Conservation (phyloP, 208 protist genomes). For the Tritrichomonas musculus region DNA sequence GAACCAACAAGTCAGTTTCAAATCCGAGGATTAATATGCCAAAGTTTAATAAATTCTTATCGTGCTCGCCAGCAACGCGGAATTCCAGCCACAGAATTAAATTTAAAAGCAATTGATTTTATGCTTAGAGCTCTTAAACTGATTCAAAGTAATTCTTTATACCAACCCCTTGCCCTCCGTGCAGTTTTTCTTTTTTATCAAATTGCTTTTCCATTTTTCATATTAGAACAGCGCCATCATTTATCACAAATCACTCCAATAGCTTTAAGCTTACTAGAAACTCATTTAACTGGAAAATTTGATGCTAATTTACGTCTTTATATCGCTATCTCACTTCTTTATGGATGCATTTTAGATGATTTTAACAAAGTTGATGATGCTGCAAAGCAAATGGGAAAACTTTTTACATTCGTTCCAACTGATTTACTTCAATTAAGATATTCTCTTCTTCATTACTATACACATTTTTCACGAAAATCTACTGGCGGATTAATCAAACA, state of each 20-base stretch:
- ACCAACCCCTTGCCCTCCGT: neutral
- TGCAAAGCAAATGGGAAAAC: neutral
- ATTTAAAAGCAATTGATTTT: constrained; percentile 15
- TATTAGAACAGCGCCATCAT: neutral
- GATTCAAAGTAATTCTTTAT: neutral
- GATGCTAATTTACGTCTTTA: neutral
- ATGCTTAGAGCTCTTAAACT: neutral
- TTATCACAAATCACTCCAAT: neutral
- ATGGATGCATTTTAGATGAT: constrained; percentile 30
- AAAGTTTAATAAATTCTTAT: neutral
- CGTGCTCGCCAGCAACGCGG: neutral
- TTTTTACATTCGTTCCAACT: constrained; percentile 5
- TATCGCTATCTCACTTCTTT: neutral
- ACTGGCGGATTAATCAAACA: neutral
- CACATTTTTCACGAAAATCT: constrained; percentile 10
- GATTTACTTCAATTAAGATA: neutral
- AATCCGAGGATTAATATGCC: neutral
- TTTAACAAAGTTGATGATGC: neutral
- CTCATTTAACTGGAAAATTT: neutral
- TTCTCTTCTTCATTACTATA: neutral
- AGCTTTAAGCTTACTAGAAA: neutral
- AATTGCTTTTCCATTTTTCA: constrained; percentile 15
- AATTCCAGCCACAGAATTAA: neutral
- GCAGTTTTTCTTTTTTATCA: neutral
- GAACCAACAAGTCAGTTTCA: constrained; percentile 32